Evolutionary conservation across 2,329 filamentous ascomycete genomes (phyloP), one percentile per base, ranked within the genome.

Genomic region (Sclerotinia minor): DNA sequence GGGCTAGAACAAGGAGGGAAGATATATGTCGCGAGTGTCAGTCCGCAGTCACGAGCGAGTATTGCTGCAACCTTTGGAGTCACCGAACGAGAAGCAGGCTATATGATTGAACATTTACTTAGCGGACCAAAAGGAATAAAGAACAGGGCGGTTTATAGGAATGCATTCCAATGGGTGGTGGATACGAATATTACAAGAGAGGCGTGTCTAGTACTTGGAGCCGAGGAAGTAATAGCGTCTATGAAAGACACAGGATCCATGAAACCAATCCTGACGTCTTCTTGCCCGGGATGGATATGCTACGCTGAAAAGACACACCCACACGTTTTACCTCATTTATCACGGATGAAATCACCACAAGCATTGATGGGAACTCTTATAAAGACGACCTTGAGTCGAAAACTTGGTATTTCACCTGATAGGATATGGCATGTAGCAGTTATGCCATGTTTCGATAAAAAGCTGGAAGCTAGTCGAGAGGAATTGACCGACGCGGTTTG

Each of bases 391-490:
- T 81, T 99, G 47, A 92, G 90, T 78, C 87, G 86, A 72, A 84
- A 82, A 64, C 84, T 94, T 70, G 87, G 87, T 45, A 87, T 97
- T 60, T 79, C 89, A 0, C 90, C 93, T 0, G 88, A 89, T 71
- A 87, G 89, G 73, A 93, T 99, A 77, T 99, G 94, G 92, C 94
- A 98, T 79, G 80, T 98, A 65, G 92, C 94, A 17, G 84, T 99
- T 57, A 99, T 99, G 95, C 95, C 95, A 26, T 99, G 95, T 79
- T 98, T 99, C 78, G 95, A 99, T 79, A 99, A 99, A 83, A 99
- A 99, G 79, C 85, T 99, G 38, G 95, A 99, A 80, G 95, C 95
- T 8, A 96, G 93, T 73, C 89, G 95, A 65, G 90, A 93, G 78
- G 95, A 99, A 79, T 85, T 99, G 50, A 98, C 94, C 0, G 91